Evolutionary conservation across 257 asterid genomes (phyloP), one percentile per base, ranked within the genome.

Genomic region (Solanum stenotomum): DNA sequence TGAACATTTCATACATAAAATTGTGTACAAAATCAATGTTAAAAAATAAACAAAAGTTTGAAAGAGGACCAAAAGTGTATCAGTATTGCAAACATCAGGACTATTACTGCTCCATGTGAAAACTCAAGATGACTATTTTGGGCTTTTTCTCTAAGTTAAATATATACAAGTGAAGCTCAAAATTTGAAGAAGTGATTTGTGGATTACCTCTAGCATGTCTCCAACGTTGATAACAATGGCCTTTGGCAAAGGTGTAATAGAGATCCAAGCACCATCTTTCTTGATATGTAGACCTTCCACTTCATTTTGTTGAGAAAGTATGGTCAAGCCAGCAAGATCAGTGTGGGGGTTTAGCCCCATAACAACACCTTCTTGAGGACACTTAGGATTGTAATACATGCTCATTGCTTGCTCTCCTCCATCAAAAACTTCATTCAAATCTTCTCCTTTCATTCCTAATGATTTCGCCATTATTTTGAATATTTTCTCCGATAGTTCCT

Each of bases 271-370:
- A 52, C 40, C 37, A 42, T 81, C 34, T 81, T 87, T 87, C 31
- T 86, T 74, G 70, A 81, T 65, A 10, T 87, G 89, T 18, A 87
- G 89, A 65, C 87, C 89, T 8, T 85, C 70, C 22, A 87, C 83
- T 38, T 81, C 25, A 10, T 42, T 61, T 40, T 63, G 79, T 14
- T 85, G 89, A 49, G 70, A 77, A 16, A 87, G 71, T 14, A 81
- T 22, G 37, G 89, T 87, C 89, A 87, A n/a, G 49, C 83, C 89
- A 8, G 83, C 72, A 23, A 78, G 70, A 31, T 87, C 89, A 31
- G 87, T 38, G 79, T 87, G 89, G 15, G 83, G 72, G 14, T 85
- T 79, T 29, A 67, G 37, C 11, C 87, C 83, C 33, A 87, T 77
- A 29, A 65, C 40, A 35, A 81, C 34, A 44, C 25, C 81, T 35